Evolutionary conservation across 768 basidiomycete genomes (phyloP), one percentile per base, ranked within the genome.

Genomic region (Tylopilus subfusipes): DNA sequence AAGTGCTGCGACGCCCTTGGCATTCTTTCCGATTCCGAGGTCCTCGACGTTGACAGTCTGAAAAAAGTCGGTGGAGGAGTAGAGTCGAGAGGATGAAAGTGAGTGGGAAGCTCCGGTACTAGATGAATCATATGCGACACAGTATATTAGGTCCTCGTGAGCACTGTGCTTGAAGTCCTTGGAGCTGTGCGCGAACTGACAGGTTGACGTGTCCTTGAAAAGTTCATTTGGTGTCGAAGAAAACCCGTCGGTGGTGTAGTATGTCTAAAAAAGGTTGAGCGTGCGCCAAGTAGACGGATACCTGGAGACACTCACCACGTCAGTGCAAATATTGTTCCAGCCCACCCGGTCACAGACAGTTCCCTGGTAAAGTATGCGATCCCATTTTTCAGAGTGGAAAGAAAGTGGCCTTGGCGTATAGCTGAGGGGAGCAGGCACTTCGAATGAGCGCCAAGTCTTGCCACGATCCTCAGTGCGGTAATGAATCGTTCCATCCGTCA

Each of bases 391-490:
- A 0, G 92, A 87, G 63, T 98, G 94, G 75, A 98, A 99, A 1
- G 90, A 84, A 5, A 99, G 80, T 2, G 90, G 90, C 27, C 75
- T 72, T 4, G 77, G 54, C 13, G 86, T 77, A 42, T 79, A 72
- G 40, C 65, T 63, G 25, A 48, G 49, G 21, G 53, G 1, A 0
- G 87, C 81, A 0, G 88, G 86, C 34, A 92, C 78, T 2, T 85
- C 75, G 68, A 98, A 98, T 0, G 82, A 68, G 50, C 83, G 82
- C 96, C 96, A 99, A 31, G 87, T 83, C 71, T 81, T 83, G 51
- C 97, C 96, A 55, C 88, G 82, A 71, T 99, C 88, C 33, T 84
- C 81, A 3, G 97, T 94, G 30, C 88, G 85, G 72, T 90, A 99
- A 69, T 98, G 95, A 21, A 67, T 90, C 12, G 56, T 83, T n/a